These are phyloP conservation scores for Macrolepiota dolichaula DNA, from an alignment of 768 basidiomycete genomes.

Conservation along the genomic window DNA sequence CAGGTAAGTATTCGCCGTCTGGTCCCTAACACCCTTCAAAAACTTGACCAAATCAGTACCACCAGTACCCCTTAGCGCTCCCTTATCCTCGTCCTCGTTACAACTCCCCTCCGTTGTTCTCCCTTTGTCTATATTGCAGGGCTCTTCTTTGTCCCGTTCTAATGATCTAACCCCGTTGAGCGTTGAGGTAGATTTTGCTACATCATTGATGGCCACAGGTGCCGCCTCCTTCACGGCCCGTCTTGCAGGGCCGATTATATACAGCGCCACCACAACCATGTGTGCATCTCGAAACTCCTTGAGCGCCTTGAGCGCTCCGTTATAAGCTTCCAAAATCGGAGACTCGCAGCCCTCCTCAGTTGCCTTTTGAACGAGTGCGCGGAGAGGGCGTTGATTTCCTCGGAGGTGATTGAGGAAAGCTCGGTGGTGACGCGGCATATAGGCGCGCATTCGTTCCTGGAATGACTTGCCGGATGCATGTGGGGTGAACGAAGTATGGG, in stretches of 20 bases:
- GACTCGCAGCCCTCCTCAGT: constrained; percentile 16
- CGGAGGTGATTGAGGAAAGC: constrained; percentile 70
- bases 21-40: constrained; percentile 67
- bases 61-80: constrained; percentile 61
- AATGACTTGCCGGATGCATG: constrained; percentile 35
- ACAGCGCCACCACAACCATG: constrained; percentile 69
- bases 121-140: neutral
- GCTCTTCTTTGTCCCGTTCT: constrained; percentile 18
- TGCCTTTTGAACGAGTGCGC: constrained; percentile 42
- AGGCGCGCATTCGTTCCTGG: constrained; percentile 69
- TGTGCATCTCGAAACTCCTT: constrained; percentile 76
- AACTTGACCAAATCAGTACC: constrained; percentile 79
- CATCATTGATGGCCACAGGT: neutral
- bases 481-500: neutral
- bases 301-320: constrained; percentile 58
- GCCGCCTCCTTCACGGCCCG: constrained; percentile 17
- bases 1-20: constrained; percentile 34
- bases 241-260: constrained; percentile 72
- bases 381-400: constrained; percentile 55
- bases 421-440: constrained; percentile 83
- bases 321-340: constrained; percentile 52
- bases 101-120: constrained; percentile 1
- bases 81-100: constrained; percentile 21
- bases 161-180: neutral
- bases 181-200: neutral